A percentile compares a stretch with the other conserved stretches of the same genome.
Conservation (phyloP, 2,329 filamentous ascomycete genomes). For the Dactylonectria estremocensis region DNA sequence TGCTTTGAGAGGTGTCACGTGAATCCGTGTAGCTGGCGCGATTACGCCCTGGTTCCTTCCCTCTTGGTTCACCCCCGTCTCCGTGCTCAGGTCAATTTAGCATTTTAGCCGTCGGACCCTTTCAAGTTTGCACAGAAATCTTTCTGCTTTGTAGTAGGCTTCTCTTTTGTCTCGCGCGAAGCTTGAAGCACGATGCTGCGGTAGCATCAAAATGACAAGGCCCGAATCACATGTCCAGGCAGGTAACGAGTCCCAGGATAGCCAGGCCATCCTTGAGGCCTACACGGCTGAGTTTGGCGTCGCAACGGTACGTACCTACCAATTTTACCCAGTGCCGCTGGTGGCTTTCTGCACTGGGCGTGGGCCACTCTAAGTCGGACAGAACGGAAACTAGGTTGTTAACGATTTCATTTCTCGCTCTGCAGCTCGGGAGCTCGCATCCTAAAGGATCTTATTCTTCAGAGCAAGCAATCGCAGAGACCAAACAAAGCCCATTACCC, state of each 20-base stretch:
- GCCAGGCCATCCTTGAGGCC: constrained; percentile 58
- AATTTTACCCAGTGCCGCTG: constrained; percentile 36
- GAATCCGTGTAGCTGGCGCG: constrained; percentile 48
- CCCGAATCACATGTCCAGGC: constrained; percentile 48
- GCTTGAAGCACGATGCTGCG: constrained; percentile 35
- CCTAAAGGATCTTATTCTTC: constrained; percentile 28
- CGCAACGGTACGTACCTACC: constrained; percentile 55
- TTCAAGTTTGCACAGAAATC: neutral
- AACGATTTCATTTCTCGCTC: neutral
- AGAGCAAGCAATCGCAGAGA: constrained; percentile 3
- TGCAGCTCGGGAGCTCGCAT: constrained; percentile 39
- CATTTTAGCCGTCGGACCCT: constrained; percentile 36
- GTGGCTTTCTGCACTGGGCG: constrained; percentile 36
- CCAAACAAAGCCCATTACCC: constrained; percentile 32
- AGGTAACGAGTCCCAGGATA: constrained; percentile 61
- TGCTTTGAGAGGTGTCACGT: constrained; percentile 42
- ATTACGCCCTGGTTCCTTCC: constrained; percentile 2
- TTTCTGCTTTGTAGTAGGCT: constrained; percentile 17
- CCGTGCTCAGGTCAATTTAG: constrained; percentile 29
- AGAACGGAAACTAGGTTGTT: constrained; percentile 1
- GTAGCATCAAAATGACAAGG: constrained; percentile 48
- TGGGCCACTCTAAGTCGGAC: neutral
- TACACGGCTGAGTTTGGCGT: constrained; percentile 58
- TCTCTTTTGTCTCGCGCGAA: neutral
- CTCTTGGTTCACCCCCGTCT: constrained; percentile 18